These are phyloP conservation scores for Scytalidium sp. DNA, from an alignment of 2,329 filamentous ascomycete species.

Conservation along the genomic window DNA sequence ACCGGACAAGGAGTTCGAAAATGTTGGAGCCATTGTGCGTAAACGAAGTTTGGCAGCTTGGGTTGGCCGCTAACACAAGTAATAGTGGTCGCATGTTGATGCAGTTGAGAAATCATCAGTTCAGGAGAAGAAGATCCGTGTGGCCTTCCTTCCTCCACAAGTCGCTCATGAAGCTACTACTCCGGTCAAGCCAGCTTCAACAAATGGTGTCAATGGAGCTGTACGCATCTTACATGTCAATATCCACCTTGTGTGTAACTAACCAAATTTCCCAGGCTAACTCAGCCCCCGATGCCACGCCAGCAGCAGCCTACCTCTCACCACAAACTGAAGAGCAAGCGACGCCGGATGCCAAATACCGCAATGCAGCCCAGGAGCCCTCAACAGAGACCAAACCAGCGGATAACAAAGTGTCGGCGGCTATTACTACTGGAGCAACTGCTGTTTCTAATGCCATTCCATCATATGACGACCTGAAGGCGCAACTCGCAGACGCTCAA, in stretches of 20 bases:
- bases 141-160: slow-evolving; percentile 73
- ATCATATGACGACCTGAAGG: slow-evolving; percentile 60
- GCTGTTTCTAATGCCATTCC: slow-evolving; percentile 39
- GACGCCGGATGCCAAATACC: slow-evolving; percentile 33
- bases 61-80: slow-evolving; percentile 7
- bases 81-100: slow-evolving; percentile 67
- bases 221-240: slow-evolving; percentile 14
- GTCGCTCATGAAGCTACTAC: slow-evolving; percentile 26
- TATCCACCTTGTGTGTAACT: neutral
- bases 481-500: slow-evolving; percentile 72
- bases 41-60: neutral
- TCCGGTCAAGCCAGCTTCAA: slow-evolving; percentile 7
- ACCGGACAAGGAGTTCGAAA: slow-evolving; percentile 78
- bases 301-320: slow-evolving; percentile 52
- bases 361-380: slow-evolving; percentile 31
- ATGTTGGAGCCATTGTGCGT: slow-evolving; percentile 76
- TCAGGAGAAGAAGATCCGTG: slow-evolving; percentile 93
- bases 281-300: slow-evolving; percentile 23
- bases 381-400: neutral
- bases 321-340: slow-evolving; percentile 42
- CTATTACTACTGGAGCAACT: slow-evolving; percentile 37
- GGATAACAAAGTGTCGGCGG: neutral
- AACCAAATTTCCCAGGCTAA: slow-evolving; percentile 7
- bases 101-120: slow-evolving; percentile 72
- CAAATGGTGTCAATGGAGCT: slow-evolving; percentile 18